These are phyloP conservation scores for Rutstroemia sp. DNA, from an alignment of 2,329 filamentous ascomycete species.

Conservation along the genomic window DNA sequence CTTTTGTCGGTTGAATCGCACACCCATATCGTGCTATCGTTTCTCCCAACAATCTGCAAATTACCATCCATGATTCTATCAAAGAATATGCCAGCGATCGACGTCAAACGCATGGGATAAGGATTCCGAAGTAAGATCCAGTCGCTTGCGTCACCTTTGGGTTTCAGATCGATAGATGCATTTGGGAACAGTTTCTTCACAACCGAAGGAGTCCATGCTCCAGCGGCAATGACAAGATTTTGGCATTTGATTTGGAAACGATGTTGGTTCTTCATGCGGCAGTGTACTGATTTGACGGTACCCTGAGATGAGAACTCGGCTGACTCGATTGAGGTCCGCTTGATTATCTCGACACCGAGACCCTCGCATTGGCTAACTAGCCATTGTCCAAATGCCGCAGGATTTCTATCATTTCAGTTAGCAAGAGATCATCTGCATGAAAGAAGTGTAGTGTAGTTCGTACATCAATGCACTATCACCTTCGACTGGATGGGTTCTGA, in stretches of 20 bases:
- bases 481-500: not conserved
- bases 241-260: not conserved
- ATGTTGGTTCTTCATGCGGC: not conserved
- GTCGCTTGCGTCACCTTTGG: not conserved
- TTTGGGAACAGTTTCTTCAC: not conserved
- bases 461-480: not conserved
- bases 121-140: not conserved
- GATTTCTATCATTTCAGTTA: not conserved
- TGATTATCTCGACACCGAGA: not conserved
- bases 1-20: not conserved
- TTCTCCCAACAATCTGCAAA: not conserved
- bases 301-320: not conserved
- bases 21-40: not conserved
- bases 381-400: not conserved
- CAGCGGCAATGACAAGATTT: not conserved
- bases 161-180: not conserved
- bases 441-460: not conserved
- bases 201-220: not conserved
- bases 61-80: not conserved
- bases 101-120: not conserved
- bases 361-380: not conserved
- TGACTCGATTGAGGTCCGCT: not conserved
- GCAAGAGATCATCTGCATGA: no score
- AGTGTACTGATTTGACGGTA: not conserved
- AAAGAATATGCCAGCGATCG: not conserved